These are phyloP conservation scores for Russula abietina DNA, from an alignment of 768 basidiomycete species.

Conservation along the genomic window DNA sequence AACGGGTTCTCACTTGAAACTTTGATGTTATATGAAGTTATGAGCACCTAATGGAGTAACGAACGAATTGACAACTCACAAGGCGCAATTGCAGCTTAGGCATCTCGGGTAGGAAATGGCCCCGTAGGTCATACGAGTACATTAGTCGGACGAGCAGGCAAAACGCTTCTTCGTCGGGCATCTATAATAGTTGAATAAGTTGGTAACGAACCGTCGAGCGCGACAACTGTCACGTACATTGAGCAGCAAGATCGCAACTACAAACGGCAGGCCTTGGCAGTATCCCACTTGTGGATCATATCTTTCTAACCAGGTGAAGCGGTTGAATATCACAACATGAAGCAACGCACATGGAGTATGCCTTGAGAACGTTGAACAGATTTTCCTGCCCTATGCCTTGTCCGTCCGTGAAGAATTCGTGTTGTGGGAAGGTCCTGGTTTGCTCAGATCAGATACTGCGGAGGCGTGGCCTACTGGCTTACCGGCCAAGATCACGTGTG, in stretches of 20 bases:
- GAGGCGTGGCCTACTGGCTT: not conserved
- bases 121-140: conserved; percentile 93
- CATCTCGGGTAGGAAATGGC: conserved; percentile 99
- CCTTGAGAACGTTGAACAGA: conserved; percentile 95
- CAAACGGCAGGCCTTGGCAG: conserved; percentile 94
- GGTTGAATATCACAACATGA: not conserved
- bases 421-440: conserved; percentile 88
- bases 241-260: conserved; percentile 87
- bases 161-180: conserved; percentile 99
- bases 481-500: conserved; percentile 84
- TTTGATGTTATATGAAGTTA: conserved; percentile 24
- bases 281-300: conserved; percentile 94
- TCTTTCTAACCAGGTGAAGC: conserved; percentile 35
- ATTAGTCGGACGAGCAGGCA: conserved; percentile 90
- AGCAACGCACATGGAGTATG: conserved; percentile 75
- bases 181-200: conserved; percentile 42
- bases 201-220: not conserved
- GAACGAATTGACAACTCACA: conserved; percentile 39
- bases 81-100: conserved; percentile 91
- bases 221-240: conserved; percentile 51
- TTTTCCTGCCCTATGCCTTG: conserved; percentile 97
- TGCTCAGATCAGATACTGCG: conserved; percentile 4
- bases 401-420: conserved; percentile 91
- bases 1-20: conserved; percentile 48
- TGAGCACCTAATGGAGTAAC: not conserved